Evolutionary conservation across 148 eudicot species (phyloP).

Genomic region (Rhododendron mucronatum): DNA sequence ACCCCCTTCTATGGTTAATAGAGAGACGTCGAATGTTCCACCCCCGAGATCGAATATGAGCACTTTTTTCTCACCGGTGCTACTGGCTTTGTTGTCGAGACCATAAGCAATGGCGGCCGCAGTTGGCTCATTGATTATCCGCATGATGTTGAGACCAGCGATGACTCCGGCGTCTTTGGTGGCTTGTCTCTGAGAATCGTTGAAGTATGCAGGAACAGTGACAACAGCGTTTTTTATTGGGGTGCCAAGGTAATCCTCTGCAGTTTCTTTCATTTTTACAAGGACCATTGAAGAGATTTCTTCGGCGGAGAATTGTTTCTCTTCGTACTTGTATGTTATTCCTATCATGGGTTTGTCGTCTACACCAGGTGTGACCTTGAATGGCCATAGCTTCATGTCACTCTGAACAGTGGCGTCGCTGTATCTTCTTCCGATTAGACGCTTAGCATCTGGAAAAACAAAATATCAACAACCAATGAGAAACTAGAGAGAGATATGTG

Average conservation of each 20-base stretch:
- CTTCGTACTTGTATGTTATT: neutral
- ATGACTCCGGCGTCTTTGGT: neutral
- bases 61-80: neutral
- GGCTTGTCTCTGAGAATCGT: neutral
- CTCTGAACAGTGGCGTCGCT: neutral
- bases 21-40: neutral
- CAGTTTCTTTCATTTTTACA: neutral
- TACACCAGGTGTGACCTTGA: neutral
- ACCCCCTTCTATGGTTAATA: neutral
- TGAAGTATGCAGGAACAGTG: neutral
- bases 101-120: neutral
- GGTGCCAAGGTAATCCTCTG: neutral
- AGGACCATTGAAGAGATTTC: constrained; percentile 8
- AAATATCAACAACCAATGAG: neutral
- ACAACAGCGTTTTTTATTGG: neutral
- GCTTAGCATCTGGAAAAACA: neutral
- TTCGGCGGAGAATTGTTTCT: constrained; percentile 5
- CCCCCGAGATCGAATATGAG: neutral
- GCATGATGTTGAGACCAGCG: neutral
- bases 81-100: neutral
- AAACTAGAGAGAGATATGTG: neutral
- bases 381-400: constrained; percentile 5
- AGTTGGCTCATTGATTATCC: neutral
- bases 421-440: constrained; percentile 1
- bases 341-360: constrained; percentile 2